phyloP scores from a whole-genome alignment of 1,284 basidiomycete genomes.

The Lentinula novae-zelandiae region DNA sequence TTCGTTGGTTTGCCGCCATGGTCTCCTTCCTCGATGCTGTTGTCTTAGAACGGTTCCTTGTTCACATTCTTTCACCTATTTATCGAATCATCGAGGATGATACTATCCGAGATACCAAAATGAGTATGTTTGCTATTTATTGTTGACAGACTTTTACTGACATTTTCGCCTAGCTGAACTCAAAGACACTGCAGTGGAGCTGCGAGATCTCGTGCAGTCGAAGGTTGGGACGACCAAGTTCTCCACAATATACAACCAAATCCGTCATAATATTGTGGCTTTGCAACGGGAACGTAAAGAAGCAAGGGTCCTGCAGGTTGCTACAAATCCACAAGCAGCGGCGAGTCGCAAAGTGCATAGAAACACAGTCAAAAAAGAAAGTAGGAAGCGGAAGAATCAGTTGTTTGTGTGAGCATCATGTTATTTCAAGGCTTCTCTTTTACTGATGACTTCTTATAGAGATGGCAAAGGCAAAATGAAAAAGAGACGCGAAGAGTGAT shows the following conservation, averaged over 20 bases:
- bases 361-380: slow-evolving; percentile 74
- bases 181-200: slow-evolving; percentile 77
- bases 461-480: slow-evolving; percentile 38
- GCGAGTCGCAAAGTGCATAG: slow-evolving; percentile 70
- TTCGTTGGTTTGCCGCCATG: slow-evolving; percentile 97
- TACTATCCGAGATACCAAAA: slow-evolving; percentile 68
- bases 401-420: slow-evolving; percentile 48
- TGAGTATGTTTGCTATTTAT: slow-evolving; percentile 56
- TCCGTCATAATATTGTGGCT: slow-evolving; percentile 69
- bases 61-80: slow-evolving; percentile 84
- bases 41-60: slow-evolving; percentile 65
- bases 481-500: slow-evolving; percentile 29
- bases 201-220: slow-evolving; percentile 84
- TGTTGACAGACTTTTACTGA: background rate
- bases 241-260: slow-evolving; percentile 72
- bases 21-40: slow-evolving; percentile 61
- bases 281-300: slow-evolving; percentile 75
- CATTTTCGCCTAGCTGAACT: slow-evolving; percentile 62
- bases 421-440: background rate
- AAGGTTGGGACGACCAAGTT: slow-evolving; percentile 87
- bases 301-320: slow-evolving; percentile 57
- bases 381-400: slow-evolving; percentile 73
- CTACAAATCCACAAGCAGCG: slow-evolving; percentile 74
- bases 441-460: slow-evolving; percentile 20
- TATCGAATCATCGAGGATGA: slow-evolving; percentile 89